A percentile compares a stretch with the other conserved stretches of the same genome.
These are phyloP conservation scores for Colletotrichum sidae DNA, from an alignment of 2,329 filamentous ascomycete genomes.

Conservation along the genomic window DNA sequence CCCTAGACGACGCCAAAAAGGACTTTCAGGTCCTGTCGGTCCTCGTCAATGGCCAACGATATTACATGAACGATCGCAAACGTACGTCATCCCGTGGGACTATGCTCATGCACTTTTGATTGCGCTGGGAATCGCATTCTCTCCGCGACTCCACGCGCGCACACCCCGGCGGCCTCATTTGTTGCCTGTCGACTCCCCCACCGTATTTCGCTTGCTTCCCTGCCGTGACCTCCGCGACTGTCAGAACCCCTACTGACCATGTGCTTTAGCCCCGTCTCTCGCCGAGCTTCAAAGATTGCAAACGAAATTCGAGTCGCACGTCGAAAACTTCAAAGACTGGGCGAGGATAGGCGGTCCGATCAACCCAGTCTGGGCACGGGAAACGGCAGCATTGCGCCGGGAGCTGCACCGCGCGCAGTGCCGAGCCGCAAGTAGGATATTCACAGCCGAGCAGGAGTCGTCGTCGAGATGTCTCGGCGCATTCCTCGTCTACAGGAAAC, in stretches of 20 bases:
- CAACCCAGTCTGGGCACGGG: conserved; percentile 65
- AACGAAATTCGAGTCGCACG: conserved; percentile 58
- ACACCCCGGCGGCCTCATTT: conserved; percentile 24
- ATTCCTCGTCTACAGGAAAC: conserved; percentile 63
- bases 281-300: conserved; percentile 61
- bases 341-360: conserved; percentile 65
- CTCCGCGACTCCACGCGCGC: conserved; percentile 17
- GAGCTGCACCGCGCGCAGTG: conserved; percentile 70
- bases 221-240: background rate
- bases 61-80: conserved; percentile 69
- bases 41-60: conserved; percentile 66
- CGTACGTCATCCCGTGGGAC: conserved; percentile 51
- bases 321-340: conserved; percentile 66
- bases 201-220: conserved; percentile 21
- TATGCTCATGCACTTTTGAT: conserved; percentile 1
- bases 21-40: conserved; percentile 70
- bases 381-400: conserved; percentile 60
- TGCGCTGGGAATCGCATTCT: conserved; percentile 12
- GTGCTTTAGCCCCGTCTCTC: conserved; percentile 60
- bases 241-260: conserved; percentile 35
- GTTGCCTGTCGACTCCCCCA: conserved; percentile 7
- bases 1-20: conserved; percentile 69
- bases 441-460: conserved; percentile 60
- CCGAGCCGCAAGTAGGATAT: conserved; percentile 67
- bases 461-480: conserved; percentile 66